Base-by-base conservation (phyloP, 2,329 filamentous ascomycete species). In the Byssochlamys sp. region DNA sequence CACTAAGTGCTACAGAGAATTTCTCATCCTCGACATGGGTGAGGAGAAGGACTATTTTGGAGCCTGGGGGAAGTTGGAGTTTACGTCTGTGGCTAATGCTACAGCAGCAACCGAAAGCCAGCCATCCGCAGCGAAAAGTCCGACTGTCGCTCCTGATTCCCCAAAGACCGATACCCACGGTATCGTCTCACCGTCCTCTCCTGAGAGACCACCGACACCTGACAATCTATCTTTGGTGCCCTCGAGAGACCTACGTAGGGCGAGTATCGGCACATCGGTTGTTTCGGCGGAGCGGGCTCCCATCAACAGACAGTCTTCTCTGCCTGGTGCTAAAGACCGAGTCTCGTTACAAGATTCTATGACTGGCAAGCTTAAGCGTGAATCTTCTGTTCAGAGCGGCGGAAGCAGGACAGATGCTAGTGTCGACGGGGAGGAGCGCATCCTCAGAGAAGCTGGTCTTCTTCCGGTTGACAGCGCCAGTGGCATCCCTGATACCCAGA, bases 1-100 rank as follows among this genome's bases (percentile, higher is more conserved):
- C 56, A 83, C 92, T 66, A 92, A 85, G 67, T 96, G 91, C 63
- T 91, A 99, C 71, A 86, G 87, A 49, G 92, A 96, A 66, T 91
- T 97, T 59, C 77, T 99, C 24, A 79, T 85, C 4, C 81, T 91
- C 72, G 94, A 99, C 69, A 77, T 97, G 7, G 88, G 92, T 56
- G 90, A 96, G 63, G 61, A 67, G 56, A 62, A 56, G 55, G 51
- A 52, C 39, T 19, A 50, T 45, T 39, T 25, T 26, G 58, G 60
- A 31, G 27, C 52, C 25, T 52, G 58, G 19, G 57, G 57, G 4
- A 53, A 45, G 25, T 35, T 49, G 10, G 55, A 54, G 35, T 35
- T 58, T 26, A 55, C 25, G 27, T 26, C 58, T 2, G 57, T 61
- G 5, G 26, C 53, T 33, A 59, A 57, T n/a, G 50, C 61, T 26